Percentiles rank a stretch among this genome's conserved stretches.
Evolutionary conservation across 805 yeast species (phyloP).

Genomic region (Allodekkera sacchari): DNA sequence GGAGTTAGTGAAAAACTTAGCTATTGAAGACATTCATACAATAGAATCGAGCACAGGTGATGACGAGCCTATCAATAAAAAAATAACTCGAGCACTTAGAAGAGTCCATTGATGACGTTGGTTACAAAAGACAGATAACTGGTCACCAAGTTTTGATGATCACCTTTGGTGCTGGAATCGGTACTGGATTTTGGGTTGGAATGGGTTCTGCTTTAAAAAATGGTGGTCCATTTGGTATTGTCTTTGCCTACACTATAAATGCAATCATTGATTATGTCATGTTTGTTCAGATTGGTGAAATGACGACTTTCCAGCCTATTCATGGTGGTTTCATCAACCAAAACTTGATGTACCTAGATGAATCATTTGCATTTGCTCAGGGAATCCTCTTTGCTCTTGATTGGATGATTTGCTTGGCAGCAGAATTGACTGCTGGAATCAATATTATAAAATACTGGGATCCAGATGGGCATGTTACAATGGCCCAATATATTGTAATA

Average conservation of each 20-base stretch:
- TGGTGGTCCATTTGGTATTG: slow-evolving; percentile 41
- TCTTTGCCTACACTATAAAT: slow-evolving; percentile 49
- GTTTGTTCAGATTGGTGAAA: slow-evolving; percentile 57
- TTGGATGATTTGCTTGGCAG: slow-evolving; percentile 54
- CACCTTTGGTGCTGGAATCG: slow-evolving; percentile 80
- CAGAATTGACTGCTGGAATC: slow-evolving; percentile 58
- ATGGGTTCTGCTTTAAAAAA: slow-evolving; percentile 37
- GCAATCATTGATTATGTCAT: slow-evolving; percentile 52
- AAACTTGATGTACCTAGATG: slow-evolving; percentile 39
- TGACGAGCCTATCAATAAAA: slow-evolving; percentile 14
- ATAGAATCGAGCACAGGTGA: slow-evolving; percentile 3
- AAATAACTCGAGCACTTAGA: slow-evolving; percentile 21
- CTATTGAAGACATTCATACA: slow-evolving; percentile 3
- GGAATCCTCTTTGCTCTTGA: slow-evolving; percentile 58
- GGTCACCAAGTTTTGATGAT: slow-evolving; percentile 56
- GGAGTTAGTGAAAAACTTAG: slow-evolving; percentile 3
- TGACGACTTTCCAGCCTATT: slow-evolving; percentile 50
- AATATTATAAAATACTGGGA: slow-evolving; percentile 57
- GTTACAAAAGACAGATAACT: slow-evolving; percentile 24
- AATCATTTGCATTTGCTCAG: slow-evolving; percentile 49
- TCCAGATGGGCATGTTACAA: slow-evolving; percentile 30
- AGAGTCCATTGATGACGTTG: slow-evolving; percentile 13
- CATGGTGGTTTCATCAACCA: slow-evolving; percentile 49
- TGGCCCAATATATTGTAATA: slow-evolving; percentile 50
- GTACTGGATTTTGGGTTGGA: slow-evolving; percentile 63